Conservation (phyloP, 2,329 filamentous ascomycete species). For the Hirsutella rhossiliensis region DNA sequence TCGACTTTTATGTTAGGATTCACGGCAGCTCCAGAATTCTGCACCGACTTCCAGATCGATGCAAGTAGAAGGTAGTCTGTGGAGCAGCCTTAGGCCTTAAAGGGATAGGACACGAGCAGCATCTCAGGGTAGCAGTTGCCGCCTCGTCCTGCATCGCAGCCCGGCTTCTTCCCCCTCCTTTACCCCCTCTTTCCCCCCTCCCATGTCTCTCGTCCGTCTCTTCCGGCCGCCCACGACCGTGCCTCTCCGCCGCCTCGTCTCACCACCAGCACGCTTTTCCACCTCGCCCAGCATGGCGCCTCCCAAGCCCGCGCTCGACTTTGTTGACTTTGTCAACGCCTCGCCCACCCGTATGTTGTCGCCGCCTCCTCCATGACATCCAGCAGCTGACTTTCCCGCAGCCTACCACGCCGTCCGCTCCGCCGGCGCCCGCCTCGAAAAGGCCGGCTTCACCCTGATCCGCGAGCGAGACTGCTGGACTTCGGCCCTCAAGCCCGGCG, state of each 20-base stretch:
- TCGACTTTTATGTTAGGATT: no score
- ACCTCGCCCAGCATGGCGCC: constrained; percentile 34
- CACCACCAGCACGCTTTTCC: constrained; percentile 10
- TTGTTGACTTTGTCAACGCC: constrained; percentile 85
- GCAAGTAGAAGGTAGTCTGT: no score
- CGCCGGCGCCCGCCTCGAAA: constrained; percentile 61
- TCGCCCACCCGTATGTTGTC: constrained; percentile 71
- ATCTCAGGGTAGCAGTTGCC: no score
- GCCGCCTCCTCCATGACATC: neutral
- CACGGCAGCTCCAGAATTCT: no score
- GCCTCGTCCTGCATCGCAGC: no score
- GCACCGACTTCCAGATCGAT: no score
- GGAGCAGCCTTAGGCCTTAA: no score
- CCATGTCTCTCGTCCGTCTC: no score
- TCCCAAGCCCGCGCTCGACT: constrained; percentile 58
- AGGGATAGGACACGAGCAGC: no score
- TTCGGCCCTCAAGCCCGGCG: constrained; percentile 65
- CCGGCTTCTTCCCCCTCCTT: no score
- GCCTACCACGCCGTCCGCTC: constrained; percentile 89
- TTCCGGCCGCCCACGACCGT: neutral
- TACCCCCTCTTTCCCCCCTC: no score
- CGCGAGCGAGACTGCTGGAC: constrained; percentile 88
- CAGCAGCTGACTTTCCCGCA: constrained; percentile 22
- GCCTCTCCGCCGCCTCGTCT: neutral
- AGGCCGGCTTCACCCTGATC: constrained; percentile 78